A percentile compares a stretch with the other conserved stretches of the same genome.
Evolutionary conservation across 2,329 filamentous ascomycete genomes (phyloP).

Genomic region (Trichoderma sp.): DNA sequence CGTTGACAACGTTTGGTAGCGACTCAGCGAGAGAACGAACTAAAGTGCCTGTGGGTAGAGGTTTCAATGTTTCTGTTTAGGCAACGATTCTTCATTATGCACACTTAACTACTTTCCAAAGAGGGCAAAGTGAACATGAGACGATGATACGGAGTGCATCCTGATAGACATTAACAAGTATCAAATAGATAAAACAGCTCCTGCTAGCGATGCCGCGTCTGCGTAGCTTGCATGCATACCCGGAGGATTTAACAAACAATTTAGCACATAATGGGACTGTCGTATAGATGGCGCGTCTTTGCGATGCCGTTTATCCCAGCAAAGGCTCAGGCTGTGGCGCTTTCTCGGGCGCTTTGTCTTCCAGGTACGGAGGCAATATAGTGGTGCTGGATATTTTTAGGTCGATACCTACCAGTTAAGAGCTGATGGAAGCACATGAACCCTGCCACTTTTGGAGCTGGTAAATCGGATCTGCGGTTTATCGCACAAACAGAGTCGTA

Average conservation of each 20-base stretch:
- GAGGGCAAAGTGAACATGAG: not conserved
- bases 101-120: not conserved
- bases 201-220: not conserved
- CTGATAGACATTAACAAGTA: not conserved
- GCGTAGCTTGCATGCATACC: not conserved
- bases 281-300: not conserved
- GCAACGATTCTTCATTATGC: not conserved
- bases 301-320: not conserved
- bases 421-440: not conserved
- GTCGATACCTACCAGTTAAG: not conserved
- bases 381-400: not conserved
- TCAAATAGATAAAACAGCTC: not conserved
- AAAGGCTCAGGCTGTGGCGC: constrained; percentile 13
- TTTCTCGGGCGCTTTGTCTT: not conserved
- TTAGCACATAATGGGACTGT: not conserved
- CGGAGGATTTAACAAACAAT: not conserved
- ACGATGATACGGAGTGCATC: not conserved
- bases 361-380: not conserved
- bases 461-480: not conserved
- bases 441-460: not conserved
- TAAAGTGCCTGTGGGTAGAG: not conserved
- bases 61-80: not conserved
- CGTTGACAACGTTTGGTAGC: not conserved
- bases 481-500: not conserved
- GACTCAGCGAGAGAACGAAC: not conserved